Evolutionary conservation across 176 grass and related monocot species (phyloP).

Genomic region (Carex parvula): DNA sequence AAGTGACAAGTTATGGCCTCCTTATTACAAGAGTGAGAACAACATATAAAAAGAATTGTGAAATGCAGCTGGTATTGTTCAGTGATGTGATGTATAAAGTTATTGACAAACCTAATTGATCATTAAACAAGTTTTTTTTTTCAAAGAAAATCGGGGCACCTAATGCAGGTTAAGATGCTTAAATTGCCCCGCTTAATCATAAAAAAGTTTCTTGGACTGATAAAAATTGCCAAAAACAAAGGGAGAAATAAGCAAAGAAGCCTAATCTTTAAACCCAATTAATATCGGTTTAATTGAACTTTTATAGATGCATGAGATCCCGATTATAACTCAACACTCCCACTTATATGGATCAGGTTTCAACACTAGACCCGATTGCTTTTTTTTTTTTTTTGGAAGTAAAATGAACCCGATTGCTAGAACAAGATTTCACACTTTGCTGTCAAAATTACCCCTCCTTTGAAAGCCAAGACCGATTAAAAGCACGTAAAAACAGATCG

Average conservation of each 20-base stretch:
- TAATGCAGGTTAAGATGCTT: background rate
- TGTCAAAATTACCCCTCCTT: background rate
- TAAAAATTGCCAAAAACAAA: constrained; percentile 8
- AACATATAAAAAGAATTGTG: background rate
- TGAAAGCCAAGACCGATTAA: background rate
- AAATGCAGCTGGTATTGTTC: background rate
- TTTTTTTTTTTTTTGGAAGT: background rate
- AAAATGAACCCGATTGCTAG: background rate
- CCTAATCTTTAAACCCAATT: background rate
- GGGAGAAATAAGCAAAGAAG: background rate
- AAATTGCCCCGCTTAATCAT: background rate
- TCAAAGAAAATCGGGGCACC: background rate
- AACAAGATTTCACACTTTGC: constrained; percentile 3
- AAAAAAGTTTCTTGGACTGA: constrained; percentile 1
- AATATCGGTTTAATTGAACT: background rate
- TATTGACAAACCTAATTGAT: background rate
- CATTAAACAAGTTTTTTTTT: background rate
- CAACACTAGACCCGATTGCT: background rate
- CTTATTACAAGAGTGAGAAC: background rate
- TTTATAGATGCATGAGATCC: background rate
- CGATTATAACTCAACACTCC: background rate
- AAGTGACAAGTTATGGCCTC: background rate
- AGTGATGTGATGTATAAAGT: background rate
- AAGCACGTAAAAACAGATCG: constrained; percentile 12
- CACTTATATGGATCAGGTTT: constrained; percentile 11